A percentile compares a stretch with the other conserved stretches of the same genome.
Evolutionary conservation across 768 basidiomycete genomes (phyloP).

Genomic region (Russula virescens): DNA sequence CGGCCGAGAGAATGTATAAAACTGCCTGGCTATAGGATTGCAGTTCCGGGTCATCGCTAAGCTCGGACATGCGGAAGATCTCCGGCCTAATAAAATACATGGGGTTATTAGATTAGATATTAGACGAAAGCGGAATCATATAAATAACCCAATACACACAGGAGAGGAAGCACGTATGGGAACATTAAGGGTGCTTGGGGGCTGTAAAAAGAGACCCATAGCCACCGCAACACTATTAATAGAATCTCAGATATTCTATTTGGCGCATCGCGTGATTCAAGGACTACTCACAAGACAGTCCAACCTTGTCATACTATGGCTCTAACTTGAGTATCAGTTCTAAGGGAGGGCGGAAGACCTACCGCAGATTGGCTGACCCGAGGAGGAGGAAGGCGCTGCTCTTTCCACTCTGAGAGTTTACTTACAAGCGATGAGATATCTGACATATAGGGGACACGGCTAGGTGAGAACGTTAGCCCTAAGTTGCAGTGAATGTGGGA

Average conservation of each 20-base stretch:
- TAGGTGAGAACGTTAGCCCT: conserved; percentile 27
- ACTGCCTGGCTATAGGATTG: conserved; percentile 77
- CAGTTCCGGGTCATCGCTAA: conserved; percentile 79
- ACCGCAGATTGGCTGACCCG: conserved; percentile 78
- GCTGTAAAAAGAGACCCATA: conserved; percentile 72
- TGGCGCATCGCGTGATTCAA: neutral
- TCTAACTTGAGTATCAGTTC: conserved; percentile 11
- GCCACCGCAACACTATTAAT: conserved; percentile 65
- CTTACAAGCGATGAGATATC: conserved; percentile 51
- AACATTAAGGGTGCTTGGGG: conserved; percentile 70
- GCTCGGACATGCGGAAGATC: conserved; percentile 83
- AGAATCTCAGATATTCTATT: conserved; percentile 17
- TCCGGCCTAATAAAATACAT: conserved; percentile 54
- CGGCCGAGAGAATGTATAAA: conserved; percentile 74
- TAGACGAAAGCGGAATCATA: conserved; percentile 3
- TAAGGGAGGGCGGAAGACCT: conserved; percentile 22
- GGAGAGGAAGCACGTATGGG: conserved; percentile 68
- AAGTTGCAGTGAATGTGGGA: neutral
- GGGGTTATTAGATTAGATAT: conserved; percentile 11
- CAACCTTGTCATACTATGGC: conserved; percentile 77
- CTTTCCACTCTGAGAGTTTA: conserved; percentile 63
- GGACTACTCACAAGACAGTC: conserved; percentile 60
- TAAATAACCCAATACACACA: conserved; percentile 46
- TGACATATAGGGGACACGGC: conserved; percentile 50
- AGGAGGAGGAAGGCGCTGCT: conserved; percentile 76